Evolutionary conservation across 2,329 filamentous ascomycete species (phyloP).

Genomic region (Didymella pomorum): DNA sequence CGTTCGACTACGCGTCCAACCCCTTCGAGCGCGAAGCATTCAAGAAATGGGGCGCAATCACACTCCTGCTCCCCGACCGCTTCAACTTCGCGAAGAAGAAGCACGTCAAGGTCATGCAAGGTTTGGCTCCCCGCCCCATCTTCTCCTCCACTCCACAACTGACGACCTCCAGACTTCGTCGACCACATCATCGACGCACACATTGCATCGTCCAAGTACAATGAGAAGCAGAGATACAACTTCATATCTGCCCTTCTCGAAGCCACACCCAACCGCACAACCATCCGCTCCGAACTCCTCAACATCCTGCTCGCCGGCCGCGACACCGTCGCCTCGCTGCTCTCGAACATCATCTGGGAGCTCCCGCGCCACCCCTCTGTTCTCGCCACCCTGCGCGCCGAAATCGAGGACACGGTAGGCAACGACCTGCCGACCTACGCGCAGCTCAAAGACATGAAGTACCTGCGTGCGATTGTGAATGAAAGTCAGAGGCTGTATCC

Average conservation of each 20-base stretch:
- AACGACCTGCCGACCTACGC: slow-evolving; percentile 31
- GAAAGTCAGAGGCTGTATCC: slow-evolving; percentile 45
- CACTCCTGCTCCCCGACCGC: slow-evolving; percentile 27
- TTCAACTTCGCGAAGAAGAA: slow-evolving; percentile 20
- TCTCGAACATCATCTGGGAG: slow-evolving; percentile 47
- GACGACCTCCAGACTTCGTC: slow-evolving; percentile 6
- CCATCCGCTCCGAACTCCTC: slow-evolving; percentile 42
- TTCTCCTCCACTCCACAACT: background rate
- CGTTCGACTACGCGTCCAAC: slow-evolving; percentile 35
- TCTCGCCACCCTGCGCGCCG: slow-evolving; percentile 44
- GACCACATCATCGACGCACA: slow-evolving; percentile 11
- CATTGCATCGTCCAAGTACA: background rate
- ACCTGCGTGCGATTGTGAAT: slow-evolving; percentile 41
- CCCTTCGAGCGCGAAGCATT: slow-evolving; percentile 26
- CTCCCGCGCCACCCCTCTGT: slow-evolving; percentile 48
- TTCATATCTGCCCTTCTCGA: slow-evolving; percentile 37
- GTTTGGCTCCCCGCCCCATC: slow-evolving; percentile 11
- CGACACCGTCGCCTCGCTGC: slow-evolving; percentile 43
- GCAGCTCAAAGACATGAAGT: slow-evolving; percentile 42
- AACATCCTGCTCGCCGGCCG: slow-evolving; percentile 48
- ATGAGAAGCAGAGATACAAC: slow-evolving; percentile 24
- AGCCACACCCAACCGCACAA: slow-evolving; percentile 24
- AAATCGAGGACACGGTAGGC: slow-evolving; percentile 57
- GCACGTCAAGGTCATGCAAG: slow-evolving; percentile 27
- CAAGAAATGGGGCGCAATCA: slow-evolving; percentile 24